Base-by-base conservation (phyloP, 2,329 filamentous ascomycete species). In the Hymenoscyphus linearis region DNA sequence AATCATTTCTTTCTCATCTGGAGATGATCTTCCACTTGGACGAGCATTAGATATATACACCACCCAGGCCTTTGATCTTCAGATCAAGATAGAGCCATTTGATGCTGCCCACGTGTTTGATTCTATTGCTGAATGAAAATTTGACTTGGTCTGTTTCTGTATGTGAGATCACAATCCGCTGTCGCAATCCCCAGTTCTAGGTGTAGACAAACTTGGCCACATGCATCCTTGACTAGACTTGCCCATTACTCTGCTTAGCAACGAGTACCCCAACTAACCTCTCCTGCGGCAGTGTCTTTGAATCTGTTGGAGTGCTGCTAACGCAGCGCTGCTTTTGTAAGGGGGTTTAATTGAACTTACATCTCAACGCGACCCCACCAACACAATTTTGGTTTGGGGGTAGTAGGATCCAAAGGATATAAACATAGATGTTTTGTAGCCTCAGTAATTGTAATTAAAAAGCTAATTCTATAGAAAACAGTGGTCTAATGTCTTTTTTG, bases 401-500 rank as follows among this genome's bases (percentile, higher is more conserved):
- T 44, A n/a, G 37, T n/a, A 16, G 37, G 16, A 44, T n/a, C 2
- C 16, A 14, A n/a, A 44, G 37, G 4, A 44, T n/a, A 18, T 14
- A 44, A 44, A 16, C 37, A 5, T 44, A 3, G 7, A 44, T 18
- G 37, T 44, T 16, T n/a, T n/a, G n/a, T n/a, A n/a, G n/a, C n/a
- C n/a, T n/a, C n/a, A n/a, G n/a, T n/a, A n/a, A n/a, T n/a, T n/a
- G n/a, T n/a, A n/a, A n/a, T n/a, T 53, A 13, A 53, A 34, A 31
- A 14, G 52, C 52, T n/a, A 53, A 13, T 3, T 34, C 31, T 16
- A 27, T 53, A 53, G 26, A 18, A 34, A 34, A 31, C 25, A 34
- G 13, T 27, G 26, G 52, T 53, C 16, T 53, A 5, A 69, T n/a
- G 13, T 9, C 31, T 37, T 55, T 35, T 31, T 7, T 9, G n/a